These are phyloP conservation scores for Calonectria montana DNA, from an alignment of 2,329 filamentous ascomycete species.

Conservation along the genomic window DNA sequence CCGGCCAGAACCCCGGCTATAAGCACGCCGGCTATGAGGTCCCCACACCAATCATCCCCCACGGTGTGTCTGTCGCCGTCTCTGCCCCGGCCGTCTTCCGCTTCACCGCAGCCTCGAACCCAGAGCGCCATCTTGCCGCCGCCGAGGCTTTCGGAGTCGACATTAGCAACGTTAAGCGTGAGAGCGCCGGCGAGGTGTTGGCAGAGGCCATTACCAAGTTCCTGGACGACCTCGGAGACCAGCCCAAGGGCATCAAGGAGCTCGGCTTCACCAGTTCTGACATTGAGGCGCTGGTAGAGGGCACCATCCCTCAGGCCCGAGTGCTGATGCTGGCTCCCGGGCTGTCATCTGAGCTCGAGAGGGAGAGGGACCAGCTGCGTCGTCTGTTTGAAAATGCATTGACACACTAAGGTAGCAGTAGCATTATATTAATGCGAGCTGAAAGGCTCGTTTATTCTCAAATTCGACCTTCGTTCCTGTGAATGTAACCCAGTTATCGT, in stretches of 20 bases:
- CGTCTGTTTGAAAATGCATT: conserved; percentile 73
- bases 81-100: conserved; percentile 93
- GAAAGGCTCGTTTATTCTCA: neutral
- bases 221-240: conserved; percentile 84
- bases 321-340: conserved; percentile 93
- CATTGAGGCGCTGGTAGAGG: conserved; percentile 88
- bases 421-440: neutral
- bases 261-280: conserved; percentile 83
- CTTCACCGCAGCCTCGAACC: conserved; percentile 92
- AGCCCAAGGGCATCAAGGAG: conserved; percentile 86
- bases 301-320: conserved; percentile 90
- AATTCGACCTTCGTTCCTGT: neutral
- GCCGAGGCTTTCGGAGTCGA: conserved; percentile 94
- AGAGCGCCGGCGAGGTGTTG: conserved; percentile 89
- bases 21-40: conserved; percentile 89
- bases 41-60: conserved; percentile 83
- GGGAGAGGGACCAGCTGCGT: conserved; percentile 78
- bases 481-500: neutral
- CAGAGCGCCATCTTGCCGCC: conserved; percentile 88
- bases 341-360: conserved; percentile 75
- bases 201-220: conserved; percentile 86
- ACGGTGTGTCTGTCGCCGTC: conserved; percentile 95
- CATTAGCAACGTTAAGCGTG: conserved; percentile 85
- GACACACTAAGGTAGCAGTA: conserved; percentile 44
- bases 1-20: conserved; percentile 91